Conservation (phyloP, 2,329 filamentous ascomycete genomes). For the Epichloe baconii region DNA sequence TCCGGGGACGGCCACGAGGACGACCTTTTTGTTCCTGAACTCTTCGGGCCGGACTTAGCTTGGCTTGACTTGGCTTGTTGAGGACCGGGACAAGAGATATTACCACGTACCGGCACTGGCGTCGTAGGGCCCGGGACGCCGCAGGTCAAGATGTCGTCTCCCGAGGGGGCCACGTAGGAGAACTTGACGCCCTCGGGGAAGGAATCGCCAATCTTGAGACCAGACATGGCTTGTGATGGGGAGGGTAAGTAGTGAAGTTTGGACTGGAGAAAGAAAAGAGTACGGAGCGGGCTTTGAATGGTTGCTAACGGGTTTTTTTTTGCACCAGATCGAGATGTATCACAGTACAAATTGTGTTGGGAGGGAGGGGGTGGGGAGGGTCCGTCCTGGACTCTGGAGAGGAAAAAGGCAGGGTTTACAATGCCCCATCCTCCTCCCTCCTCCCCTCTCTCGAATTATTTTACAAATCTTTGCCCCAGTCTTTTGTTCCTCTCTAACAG, state of each 20-base stretch:
- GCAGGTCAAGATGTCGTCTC: slow-evolving; percentile 62
- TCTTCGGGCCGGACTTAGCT: slow-evolving; percentile 20
- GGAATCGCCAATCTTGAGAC: slow-evolving; percentile 65
- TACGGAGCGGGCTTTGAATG: background rate
- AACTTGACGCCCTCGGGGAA: slow-evolving; percentile 76
- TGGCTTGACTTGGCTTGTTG: too few species aligned
- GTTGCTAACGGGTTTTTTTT: background rate
- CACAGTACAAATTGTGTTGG: background rate
- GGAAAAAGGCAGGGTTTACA: background rate
- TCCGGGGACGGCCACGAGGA: slow-evolving; percentile 46
- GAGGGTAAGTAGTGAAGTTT: background rate
- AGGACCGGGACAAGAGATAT: too few species aligned
- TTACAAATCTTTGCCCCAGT: too few species aligned
- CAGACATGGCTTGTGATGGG: slow-evolving; percentile 31
- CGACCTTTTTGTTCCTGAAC: slow-evolving; percentile 42
- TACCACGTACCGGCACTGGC: slow-evolving; percentile 47
- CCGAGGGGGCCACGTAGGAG: slow-evolving; percentile 67
- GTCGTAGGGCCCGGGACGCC: slow-evolving; percentile 64
- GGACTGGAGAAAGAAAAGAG: too few species aligned
- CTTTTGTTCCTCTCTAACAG: too few species aligned
- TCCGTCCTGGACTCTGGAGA: too few species aligned
- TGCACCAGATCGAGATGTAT: too few species aligned
- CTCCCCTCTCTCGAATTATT: too few species aligned
- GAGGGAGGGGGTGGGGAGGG: background rate
- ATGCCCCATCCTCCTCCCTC: too few species aligned